Evolutionary conservation across 2,329 filamentous ascomycete genomes (phyloP), one percentile per base, ranked within the genome.

Genomic region (Xenoacremonium recifei): DNA sequence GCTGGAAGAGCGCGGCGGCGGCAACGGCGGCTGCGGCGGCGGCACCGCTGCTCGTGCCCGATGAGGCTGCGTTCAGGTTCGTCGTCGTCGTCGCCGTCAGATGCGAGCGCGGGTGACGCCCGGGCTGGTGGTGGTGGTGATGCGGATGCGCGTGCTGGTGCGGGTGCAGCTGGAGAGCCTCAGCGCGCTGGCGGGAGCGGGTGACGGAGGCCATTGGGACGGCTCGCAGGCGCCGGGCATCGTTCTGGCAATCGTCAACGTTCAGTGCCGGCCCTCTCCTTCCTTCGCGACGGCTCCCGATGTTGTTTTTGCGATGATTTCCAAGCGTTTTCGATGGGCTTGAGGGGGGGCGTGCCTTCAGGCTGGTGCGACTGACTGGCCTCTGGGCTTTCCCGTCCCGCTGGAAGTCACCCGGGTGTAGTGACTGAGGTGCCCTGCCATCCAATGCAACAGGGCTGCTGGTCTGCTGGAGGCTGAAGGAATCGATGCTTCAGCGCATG

Each of bases 151-250:
- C 63, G 54, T 58, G 56, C 50, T 64, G 61, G 43, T 61, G 57
- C 50, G 66, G 64, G 54, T 49, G 40, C 52, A 65, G 60, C 48
- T 66, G 62, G 57, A 68, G 67, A 58, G 66, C 70, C 58, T 75
- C 72, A 68, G 67, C 65, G 66, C 72, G 70, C 63, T 70, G 64
- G 55, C 65, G 68, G 59, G 73, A 74, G 65, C 73, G 72, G 58
- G 72, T 74, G 64, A 70, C 62, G 57, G 73, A 75, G 58, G 73
- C 72, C 72, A 77, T 76, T 65, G 68, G 62, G 58, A 60, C 53
- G 54, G 47, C 54, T 51, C 47, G 43, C 10, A 53, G 51, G 56
- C 57, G 58, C 60, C 63, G 60, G 59, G 63, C 66, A 68, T 68
- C 57, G 58, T 68, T 60, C 57, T 59, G 49, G 40, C 48, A 46